Percentiles rank a stretch among this genome's conserved stretches.
phyloP scores from a whole-genome alignment of 495 filamentous ascomycete species.

The Hypoxylon perforatum region DNA sequence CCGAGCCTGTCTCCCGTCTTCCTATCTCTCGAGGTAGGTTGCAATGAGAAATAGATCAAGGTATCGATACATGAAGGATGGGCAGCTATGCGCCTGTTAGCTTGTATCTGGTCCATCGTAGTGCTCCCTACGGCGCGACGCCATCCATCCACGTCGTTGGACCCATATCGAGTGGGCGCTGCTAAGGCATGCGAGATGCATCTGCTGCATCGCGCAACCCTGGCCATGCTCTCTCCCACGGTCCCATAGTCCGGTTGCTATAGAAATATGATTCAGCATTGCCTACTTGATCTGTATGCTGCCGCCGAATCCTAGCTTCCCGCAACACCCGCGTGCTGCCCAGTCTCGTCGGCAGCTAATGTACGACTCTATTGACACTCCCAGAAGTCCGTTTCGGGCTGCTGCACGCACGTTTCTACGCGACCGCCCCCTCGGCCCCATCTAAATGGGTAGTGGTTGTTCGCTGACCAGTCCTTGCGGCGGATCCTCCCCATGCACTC shows the following conservation, averaged over 20 bases:
- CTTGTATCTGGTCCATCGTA: slow-evolving; percentile 38
- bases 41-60: slow-evolving; percentile 29
- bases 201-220: slow-evolving; percentile 22
- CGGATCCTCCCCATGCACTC: slow-evolving; percentile 35
- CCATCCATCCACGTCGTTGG: slow-evolving; percentile 46
- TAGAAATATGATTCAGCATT: slow-evolving; percentile 28
- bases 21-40: slow-evolving; percentile 13
- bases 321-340: slow-evolving; percentile 35
- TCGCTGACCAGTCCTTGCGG: slow-evolving; percentile 30
- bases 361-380: slow-evolving; percentile 36
- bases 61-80: slow-evolving; percentile 48
- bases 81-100: slow-evolving; percentile 49
- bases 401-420: slow-evolving; percentile 30
- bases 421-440: slow-evolving; percentile 20
- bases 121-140: slow-evolving; percentile 15
- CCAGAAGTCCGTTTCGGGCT: slow-evolving; percentile 35
- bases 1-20: slow-evolving; percentile 8
- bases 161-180: slow-evolving; percentile 36
- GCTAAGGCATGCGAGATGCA: slow-evolving; percentile 46
- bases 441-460: slow-evolving; percentile 44
- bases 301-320: slow-evolving; percentile 36
- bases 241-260: slow-evolving; percentile 25
- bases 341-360: slow-evolving; percentile 33
- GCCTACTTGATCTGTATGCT: slow-evolving; percentile 20
- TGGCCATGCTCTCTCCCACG: slow-evolving; percentile 10